Evolutionary conservation across 768 basidiomycete genomes (phyloP), one percentile per base, ranked within the genome.

Genomic region (Dentipellis fragilis): DNA sequence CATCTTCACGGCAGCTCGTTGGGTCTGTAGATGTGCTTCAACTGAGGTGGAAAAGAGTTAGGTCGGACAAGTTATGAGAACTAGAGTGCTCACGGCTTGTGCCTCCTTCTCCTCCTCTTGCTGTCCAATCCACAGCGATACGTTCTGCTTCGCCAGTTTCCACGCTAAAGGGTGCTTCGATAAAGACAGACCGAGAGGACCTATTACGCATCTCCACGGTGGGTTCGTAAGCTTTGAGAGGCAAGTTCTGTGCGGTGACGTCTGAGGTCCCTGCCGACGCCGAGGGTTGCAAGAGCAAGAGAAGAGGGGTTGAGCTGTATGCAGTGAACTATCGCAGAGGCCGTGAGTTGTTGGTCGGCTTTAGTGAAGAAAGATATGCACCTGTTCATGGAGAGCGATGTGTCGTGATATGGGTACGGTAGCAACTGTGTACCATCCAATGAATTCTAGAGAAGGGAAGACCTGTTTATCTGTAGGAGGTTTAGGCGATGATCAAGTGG

Each of bases 61-160:
- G 19, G 46, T 10, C 19, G 29, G 45, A 37, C 50, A 49, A 75
- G 8, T 2, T 4, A 16, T n/a, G 8, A 10, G 19, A 12, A 45
- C n/a, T n/a, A 45, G 14, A 7, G 14, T 45, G 14, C 88, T 71
- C 62, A 93, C 92, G 72, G 59, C 84, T 89, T 12, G 84, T 89
- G 45, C 85, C 87, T 59, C 84, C 87, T 29, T 82, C 88, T 49
- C 91, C 89, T 9, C 89, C 89, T 67, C 84, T 83, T 22, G 90
- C 88, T 2, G 90, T 90, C 80, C 92, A 95, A 67, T 98, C 95
- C 0, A 99, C 96, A 6, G 96, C 96, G 59, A 99, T 97, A 39
- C 96, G 84, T 68, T 99, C 96, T 14, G 96, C 96, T 71, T 99
- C 96, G 36, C 95, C 96, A 0, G 95, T 97, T 70, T 97, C 95